phyloP scores from a whole-genome alignment of 805 yeast genomes.

The Candida sonorensis region DNA sequence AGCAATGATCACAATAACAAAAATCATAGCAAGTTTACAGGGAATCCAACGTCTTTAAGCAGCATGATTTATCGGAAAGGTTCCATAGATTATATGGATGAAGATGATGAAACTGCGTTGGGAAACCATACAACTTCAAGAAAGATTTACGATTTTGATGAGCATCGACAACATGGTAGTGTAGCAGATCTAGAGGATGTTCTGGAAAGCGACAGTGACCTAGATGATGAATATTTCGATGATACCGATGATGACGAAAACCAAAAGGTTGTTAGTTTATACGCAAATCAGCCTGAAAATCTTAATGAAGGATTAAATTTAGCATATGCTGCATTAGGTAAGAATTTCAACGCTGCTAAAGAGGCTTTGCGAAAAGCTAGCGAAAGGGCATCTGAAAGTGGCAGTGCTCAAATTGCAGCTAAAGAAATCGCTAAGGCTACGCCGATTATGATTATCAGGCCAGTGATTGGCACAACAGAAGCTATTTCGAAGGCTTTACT shows the following conservation, averaged over 20 bases:
- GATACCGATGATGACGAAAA: slow-evolving; percentile 26
- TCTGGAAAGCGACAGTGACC: slow-evolving; percentile 20
- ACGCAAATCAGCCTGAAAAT: slow-evolving; percentile 77
- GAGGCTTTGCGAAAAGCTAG: slow-evolving; percentile 56
- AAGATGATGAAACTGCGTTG: slow-evolving; percentile 16
- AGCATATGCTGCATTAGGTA: slow-evolving; percentile 71
- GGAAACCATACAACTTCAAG: slow-evolving; percentile 20
- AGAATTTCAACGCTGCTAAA: slow-evolving; percentile 59
- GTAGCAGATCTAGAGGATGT: slow-evolving; percentile 8
- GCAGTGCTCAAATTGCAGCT: slow-evolving; percentile 60
- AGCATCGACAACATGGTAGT: too few species aligned
- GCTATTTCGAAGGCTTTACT: slow-evolving; percentile 76
- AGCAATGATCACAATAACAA: slow-evolving; percentile 4
- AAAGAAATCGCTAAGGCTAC: slow-evolving; percentile 64
- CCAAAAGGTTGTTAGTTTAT: slow-evolving; percentile 53
- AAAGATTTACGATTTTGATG: too few species aligned
- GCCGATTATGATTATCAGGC: slow-evolving; percentile 75
- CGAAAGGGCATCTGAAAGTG: slow-evolving; percentile 55
- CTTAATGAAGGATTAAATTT: slow-evolving; percentile 63
- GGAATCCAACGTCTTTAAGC: not conserved
- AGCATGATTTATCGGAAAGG: slow-evolving; percentile 9
- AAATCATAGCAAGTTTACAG: too few species aligned
- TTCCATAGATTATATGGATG: slow-evolving; percentile 23
- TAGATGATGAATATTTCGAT: slow-evolving; percentile 20
- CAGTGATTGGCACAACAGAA: slow-evolving; percentile 89